Percentiles rank a stretch among this genome's conserved stretches.
Conservation (phyloP, 148 eudicot genomes). For the Amaranthus palmeri region DNA sequence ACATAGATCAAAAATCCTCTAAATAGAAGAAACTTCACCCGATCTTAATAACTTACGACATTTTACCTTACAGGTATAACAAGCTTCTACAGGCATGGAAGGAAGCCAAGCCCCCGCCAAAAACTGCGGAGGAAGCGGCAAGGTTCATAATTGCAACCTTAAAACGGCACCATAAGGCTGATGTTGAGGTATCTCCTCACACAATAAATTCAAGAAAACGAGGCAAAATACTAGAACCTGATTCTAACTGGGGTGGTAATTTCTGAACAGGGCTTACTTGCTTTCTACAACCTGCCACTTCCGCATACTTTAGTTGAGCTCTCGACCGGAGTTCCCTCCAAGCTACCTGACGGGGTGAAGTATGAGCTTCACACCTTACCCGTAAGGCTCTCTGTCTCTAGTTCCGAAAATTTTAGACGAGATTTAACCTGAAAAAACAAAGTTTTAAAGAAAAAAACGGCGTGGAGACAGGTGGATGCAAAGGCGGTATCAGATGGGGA, state of each 20-base stretch:
- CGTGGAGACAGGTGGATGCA: conserved; percentile 55
- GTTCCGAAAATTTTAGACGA: background rate
- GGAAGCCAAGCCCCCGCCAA: conserved; percentile 82
- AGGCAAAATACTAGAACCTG: background rate
- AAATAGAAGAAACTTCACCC: background rate
- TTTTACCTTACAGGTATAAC: conserved; percentile 49
- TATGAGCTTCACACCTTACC: conserved; percentile 81
- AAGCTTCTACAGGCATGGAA: conserved; percentile 84
- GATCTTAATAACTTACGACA: background rate
- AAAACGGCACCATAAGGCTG: conserved; percentile 71
- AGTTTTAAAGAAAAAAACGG: background rate
- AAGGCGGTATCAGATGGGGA: conserved; percentile 97
- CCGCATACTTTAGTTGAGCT: conserved; percentile 54
- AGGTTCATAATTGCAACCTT: conserved; percentile 64
- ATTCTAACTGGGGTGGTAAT: conserved; percentile 14
- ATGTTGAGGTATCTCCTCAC: conserved; percentile 61
- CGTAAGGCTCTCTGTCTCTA: conserved; percentile 33
- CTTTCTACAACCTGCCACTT: conserved; percentile 76
- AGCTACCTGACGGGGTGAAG: conserved; percentile 56
- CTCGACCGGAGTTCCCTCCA: conserved; percentile 38
- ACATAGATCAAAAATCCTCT: too few relatives aligned
- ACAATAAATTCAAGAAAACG: too few relatives aligned
- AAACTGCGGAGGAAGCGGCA: conserved; percentile 82
- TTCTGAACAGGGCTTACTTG: conserved; percentile 63
- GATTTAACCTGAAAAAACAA: conserved; percentile 14